These are phyloP conservation scores for Lentinula sp. DNA, from an alignment of 768 basidiomycete genomes.

Conservation along the genomic window DNA sequence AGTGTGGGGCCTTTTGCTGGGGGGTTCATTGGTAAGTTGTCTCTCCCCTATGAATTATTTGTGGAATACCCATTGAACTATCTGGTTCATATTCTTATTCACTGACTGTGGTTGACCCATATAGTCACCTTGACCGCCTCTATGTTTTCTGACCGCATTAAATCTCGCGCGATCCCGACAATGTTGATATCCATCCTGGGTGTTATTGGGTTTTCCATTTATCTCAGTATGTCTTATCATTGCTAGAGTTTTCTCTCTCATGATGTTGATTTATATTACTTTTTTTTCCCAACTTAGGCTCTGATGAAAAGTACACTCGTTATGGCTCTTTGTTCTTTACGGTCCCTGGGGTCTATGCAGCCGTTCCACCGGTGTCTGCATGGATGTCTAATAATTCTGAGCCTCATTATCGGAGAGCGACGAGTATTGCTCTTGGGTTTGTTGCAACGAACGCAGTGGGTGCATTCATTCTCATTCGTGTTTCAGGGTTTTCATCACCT, in stretches of 20 bases:
- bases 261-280: background rate
- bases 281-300: constrained; percentile 8
- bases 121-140: constrained; percentile 9
- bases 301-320: constrained; percentile 16
- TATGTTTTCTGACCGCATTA: constrained; percentile 10
- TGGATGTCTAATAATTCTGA: constrained; percentile 35
- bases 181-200: constrained; percentile 16
- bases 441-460: constrained; percentile 28
- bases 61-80: no score
- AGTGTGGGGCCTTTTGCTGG: constrained; percentile 32
- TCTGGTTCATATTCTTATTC: background rate
- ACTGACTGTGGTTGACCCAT: background rate
- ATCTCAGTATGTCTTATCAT: constrained; percentile 17
- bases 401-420: constrained; percentile 28
- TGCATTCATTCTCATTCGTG: background rate
- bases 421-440: constrained; percentile 27
- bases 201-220: constrained; percentile 25
- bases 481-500: no score
- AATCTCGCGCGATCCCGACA: constrained; percentile 20
- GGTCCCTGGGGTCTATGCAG: constrained; percentile 26
- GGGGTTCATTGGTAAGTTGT: constrained; percentile 25
- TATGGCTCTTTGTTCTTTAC: constrained; percentile 30
- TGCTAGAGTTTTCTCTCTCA: background rate
- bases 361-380: constrained; percentile 21
- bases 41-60: no score